Evolutionary conservation across 164 flowering plant species (phyloP), one percentile per base, ranked within the genome.

Genomic region (Santalum album): DNA sequence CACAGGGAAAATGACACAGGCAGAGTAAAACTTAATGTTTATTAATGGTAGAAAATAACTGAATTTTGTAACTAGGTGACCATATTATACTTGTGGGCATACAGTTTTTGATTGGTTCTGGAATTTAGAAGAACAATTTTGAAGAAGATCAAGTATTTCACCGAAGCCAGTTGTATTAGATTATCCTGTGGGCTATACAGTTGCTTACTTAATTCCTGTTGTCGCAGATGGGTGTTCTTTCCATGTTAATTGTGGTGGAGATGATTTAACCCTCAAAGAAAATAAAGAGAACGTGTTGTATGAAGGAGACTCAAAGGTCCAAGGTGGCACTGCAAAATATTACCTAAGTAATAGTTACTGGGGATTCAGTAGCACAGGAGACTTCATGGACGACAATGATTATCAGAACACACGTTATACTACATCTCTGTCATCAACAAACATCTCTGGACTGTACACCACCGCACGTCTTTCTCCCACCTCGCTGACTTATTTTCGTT

Each of bases 361-460:
- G 92, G 86, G 65, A 51, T 57, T 68, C 29, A 83, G 87, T 66
- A 84, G 62, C 69, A 80, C 90, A 19, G 96, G 96, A 17, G 22
- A 72, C 63, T 83, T 81, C 68, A 25, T 75, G 64, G 82, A 72
- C 36, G 62, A 77, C 50, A 39, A 49, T 16, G 6, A 14, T 1
- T 7, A 17, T 1, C 0, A 6, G 11, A 70, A 75, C 21, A 9
- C 20, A 29, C 6, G 9, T 0, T 77, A 60, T 1, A 74, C 62
- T 52, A 18, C 32, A 24, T 65, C 81, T 9, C 38, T 0, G 32
- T 75, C 78, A 18, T 12, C 63, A 2, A 50, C 58, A 55, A 25
- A 25, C 5, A 51, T 65, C 26, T 46, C 72, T 1, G 20, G 50
- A 29, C 57, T 83, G 47, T 78, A 83, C 69, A 55, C 14, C 40